These are phyloP conservation scores for Hebeloma cylindrosporum DNA, from an alignment of 768 basidiomycete species.

Conservation along the genomic window DNA sequence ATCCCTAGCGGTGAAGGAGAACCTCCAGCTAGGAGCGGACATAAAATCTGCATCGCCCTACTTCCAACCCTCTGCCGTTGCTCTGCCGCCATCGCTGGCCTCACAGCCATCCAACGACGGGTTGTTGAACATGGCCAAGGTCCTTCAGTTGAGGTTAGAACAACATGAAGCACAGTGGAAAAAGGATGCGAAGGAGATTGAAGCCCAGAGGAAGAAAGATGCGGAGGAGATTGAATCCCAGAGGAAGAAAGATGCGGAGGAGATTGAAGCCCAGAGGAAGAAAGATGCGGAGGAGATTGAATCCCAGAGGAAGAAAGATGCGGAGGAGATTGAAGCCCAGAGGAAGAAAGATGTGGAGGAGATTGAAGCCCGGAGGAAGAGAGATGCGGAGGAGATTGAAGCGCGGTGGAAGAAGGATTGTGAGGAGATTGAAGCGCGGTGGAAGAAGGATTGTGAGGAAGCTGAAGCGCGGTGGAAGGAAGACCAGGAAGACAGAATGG, in stretches of 20 bases:
- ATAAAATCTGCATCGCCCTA: conserved; percentile 3
- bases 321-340: conserved; percentile 8
- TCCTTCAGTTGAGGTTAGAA: conserved; percentile 8
- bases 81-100: conserved; percentile 1
- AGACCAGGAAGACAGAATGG: conserved; percentile 6
- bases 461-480: conserved; percentile 8
- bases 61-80: neutral
- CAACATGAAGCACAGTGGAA: too few species aligned
- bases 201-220: too few species aligned
- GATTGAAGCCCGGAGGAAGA: too few species aligned
- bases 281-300: too few species aligned
- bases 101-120: conserved; percentile 4
- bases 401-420: conserved; percentile 8
- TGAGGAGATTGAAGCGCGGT: conserved; percentile 1
- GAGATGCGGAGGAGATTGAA: conserved; percentile 7
- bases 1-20: conserved; percentile 7
- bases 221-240: conserved; percentile 9
- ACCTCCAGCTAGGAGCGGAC: conserved; percentile 1
- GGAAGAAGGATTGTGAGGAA: conserved; percentile 8
- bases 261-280: conserved; percentile 6
- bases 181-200: too few species aligned
- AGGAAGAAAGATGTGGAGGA: too few species aligned
- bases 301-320: conserved; percentile 8
- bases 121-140: conserved; percentile 4
- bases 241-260: too few species aligned